A percentile compares a stretch with the other conserved stretches of the same genome.
Evolutionary conservation across 768 basidiomycete species (phyloP).

Genomic region (Cystofilobasidium macerans): DNA sequence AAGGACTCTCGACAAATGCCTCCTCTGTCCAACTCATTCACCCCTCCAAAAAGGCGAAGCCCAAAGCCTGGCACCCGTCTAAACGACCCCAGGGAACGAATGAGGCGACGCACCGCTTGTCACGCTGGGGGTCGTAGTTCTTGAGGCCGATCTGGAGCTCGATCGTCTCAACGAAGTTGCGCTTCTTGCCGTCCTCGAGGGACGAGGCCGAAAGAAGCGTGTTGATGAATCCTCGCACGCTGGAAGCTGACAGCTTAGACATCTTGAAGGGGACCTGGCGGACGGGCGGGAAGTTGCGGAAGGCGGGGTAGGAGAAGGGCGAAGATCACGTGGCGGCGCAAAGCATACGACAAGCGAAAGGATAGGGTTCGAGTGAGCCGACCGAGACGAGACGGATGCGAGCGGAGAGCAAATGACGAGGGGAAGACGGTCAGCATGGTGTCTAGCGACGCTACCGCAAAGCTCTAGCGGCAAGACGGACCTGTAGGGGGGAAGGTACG

Average conservation of each 20-base stretch:
- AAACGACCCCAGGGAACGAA: not conserved
- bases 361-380: not conserved
- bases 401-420: not conserved
- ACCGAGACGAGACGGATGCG: not conserved
- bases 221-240: conserved; percentile 97
- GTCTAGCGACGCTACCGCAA: no score
- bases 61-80: not conserved
- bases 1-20: not conserved
- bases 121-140: conserved; percentile 99
- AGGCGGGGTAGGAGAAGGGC: not conserved
- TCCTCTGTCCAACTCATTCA: no score
- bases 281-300: not conserved
- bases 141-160: conserved; percentile 94
- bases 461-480: no score
- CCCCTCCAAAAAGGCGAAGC: not conserved
- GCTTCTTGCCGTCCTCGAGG: conserved; percentile 61
- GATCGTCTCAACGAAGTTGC: conserved; percentile 89
- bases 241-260: conserved; percentile 90
- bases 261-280: not conserved
- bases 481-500: no score
- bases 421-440: not conserved
- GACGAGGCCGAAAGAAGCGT: conserved; percentile 72
- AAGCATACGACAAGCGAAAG: no score
- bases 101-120: conserved; percentile 56
- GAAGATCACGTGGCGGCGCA: no score